These are phyloP conservation scores for Prasinococcaceae sp. DNA, from an alignment of 139 green algal genomes.

Conservation along the genomic window DNA sequence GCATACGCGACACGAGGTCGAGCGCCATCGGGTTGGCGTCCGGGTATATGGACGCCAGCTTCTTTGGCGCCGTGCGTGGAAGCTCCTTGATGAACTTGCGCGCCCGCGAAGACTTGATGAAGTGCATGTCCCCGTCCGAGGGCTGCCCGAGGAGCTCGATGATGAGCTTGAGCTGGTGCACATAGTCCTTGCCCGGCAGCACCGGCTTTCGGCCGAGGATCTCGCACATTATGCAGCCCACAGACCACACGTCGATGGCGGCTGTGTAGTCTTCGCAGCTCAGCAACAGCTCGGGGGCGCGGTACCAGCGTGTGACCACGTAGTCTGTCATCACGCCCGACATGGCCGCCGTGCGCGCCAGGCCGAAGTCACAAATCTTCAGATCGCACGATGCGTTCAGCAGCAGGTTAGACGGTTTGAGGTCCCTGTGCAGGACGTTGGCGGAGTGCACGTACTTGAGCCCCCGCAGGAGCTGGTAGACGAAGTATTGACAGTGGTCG, in stretches of 20 bases:
- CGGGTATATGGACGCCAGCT: slow-evolving; percentile 7
- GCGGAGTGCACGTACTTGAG: slow-evolving; percentile 21
- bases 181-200: slow-evolving; percentile 79
- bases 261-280: slow-evolving; percentile 68
- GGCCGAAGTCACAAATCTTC: slow-evolving; percentile 27
- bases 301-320: slow-evolving; percentile 91
- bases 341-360: slow-evolving; percentile 5
- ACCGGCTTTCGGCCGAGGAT: slow-evolving; percentile 69
- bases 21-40: slow-evolving; percentile 11
- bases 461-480: slow-evolving; percentile 90
- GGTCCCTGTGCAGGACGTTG: slow-evolving; percentile 23
- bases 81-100: slow-evolving; percentile 6
- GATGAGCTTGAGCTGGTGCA: slow-evolving; percentile 88
- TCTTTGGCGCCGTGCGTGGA: not conserved
- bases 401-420: slow-evolving; percentile 24
- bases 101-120: slow-evolving; percentile 64
- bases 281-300: slow-evolving; percentile 83
- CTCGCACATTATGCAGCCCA: slow-evolving; percentile 89
- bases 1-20: slow-evolving; percentile 23
- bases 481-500: slow-evolving; percentile 97
- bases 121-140: slow-evolving; percentile 64
- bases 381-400: slow-evolving; percentile 25
- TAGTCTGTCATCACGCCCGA: slow-evolving; percentile 94
- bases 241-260: slow-evolving; percentile 58
- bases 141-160: slow-evolving; percentile 69